phyloP scores from a whole-genome alignment of 352 stramenopile species.

The Phytophthora europaea region DNA sequence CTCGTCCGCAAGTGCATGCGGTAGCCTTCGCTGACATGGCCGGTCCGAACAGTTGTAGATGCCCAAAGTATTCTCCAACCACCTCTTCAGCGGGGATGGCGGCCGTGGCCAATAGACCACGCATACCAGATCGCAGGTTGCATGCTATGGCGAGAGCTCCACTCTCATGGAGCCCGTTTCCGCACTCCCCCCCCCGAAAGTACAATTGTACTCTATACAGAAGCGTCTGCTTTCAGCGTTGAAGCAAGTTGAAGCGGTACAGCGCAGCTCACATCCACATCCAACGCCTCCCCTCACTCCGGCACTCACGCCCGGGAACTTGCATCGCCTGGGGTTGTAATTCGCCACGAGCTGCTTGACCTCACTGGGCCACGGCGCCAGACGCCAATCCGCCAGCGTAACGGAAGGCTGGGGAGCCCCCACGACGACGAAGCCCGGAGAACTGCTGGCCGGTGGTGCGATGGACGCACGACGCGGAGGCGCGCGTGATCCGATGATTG shows the following conservation, averaged over 20 bases:
- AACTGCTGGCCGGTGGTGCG: too few relatives aligned
- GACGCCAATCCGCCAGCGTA: too few relatives aligned
- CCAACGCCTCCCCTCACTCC: too few relatives aligned
- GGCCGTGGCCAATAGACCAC: neutral
- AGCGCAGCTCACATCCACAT: too few relatives aligned
- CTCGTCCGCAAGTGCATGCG: neutral
- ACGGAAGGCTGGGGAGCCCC: too few relatives aligned
- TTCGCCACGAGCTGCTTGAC: too few relatives aligned
- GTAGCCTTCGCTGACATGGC: neutral
- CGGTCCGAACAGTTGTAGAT: neutral
- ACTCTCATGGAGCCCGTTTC: neutral
- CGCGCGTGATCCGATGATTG: too few relatives aligned
- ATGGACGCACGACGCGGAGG: too few relatives aligned
- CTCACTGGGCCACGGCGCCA: too few relatives aligned
- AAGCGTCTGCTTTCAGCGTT: neutral
- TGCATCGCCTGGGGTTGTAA: too few relatives aligned
- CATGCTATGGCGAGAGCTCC: neutral
- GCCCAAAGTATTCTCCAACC: neutral
- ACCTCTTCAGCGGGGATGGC: neutral
- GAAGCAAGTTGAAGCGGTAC: neutral
- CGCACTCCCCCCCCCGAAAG: neutral
- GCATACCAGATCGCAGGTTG: neutral
- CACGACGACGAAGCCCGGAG: too few relatives aligned
- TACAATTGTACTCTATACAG: neutral
- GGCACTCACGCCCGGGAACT: too few relatives aligned